Evolutionary conservation across 2,329 filamentous ascomycete species (phyloP), one percentile per base, ranked within the genome.

Genomic region (Didymella segeticola): DNA sequence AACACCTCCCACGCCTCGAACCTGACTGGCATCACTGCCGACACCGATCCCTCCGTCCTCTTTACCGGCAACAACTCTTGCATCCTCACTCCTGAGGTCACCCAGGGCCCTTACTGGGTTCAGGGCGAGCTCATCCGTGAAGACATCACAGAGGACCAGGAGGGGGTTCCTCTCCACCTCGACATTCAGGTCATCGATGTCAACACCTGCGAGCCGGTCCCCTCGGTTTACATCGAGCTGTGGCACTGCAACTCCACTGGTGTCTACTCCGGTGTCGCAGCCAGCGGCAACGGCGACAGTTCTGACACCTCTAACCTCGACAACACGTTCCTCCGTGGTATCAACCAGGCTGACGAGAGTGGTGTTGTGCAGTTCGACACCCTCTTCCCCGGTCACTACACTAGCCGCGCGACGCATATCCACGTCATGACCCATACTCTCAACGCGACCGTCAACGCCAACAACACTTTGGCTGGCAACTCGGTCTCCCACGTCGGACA

Each of bases 401-500:
- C 50, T 27, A 33, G 55, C 27, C 60, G 60, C 31, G 58, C 60
- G 14, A 58, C 53, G 14, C 78, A 81, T 59, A 75, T 78, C 51
- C 78, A 80, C 67, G 64, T 71, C 47, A 56, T 72, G 60, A 63
- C 74, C 9, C 72, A 75, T 47, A 54, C 57, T 11, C 59, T 71
- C 49, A 67, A 71, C 52, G 65, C 61, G 14, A 73, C 70, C 47
- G 50, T 77, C 5, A 72, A 77, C 34, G 56, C 73, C 39, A 84
- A 81, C 64, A 81, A 80, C 45, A 82, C 82, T 42, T 75, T 83
- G 56, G 70, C 74, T 23, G 81, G 78, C 56, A 75, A 77, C 6
- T 74, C 71, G 38, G 77, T 83, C 48, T 79, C 81, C 22, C 85
- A 89, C 74, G 79, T 88, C 37, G 86, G 86, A 15, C 86, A 89